Conservation (phyloP, 1,284 basidiomycete genomes). For the Violaceomyces palustris region DNA sequence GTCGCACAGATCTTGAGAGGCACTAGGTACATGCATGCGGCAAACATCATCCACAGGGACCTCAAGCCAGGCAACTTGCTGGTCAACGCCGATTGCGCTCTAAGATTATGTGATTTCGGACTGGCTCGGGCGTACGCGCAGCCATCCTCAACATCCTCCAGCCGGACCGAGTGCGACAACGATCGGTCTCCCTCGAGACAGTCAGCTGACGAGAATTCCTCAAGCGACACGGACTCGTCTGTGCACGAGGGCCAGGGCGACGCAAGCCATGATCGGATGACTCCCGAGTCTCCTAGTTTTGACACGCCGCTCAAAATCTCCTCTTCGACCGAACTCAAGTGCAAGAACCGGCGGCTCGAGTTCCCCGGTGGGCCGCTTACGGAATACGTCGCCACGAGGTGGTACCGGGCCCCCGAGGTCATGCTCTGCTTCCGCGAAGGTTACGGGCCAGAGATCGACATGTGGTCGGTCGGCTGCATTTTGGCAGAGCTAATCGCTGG, state of each 20-base stretch:
- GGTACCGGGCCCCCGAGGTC: slow-evolving; percentile 52
- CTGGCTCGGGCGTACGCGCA: slow-evolving; percentile 43
- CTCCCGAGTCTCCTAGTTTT: no score
- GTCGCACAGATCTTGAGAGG: slow-evolving; percentile 49
- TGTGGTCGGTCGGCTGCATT: slow-evolving; percentile 52
- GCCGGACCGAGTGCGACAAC: background rate
- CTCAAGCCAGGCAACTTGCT: slow-evolving; percentile 51
- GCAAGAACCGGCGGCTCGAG: slow-evolving; percentile 34
- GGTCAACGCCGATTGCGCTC: slow-evolving; percentile 49
- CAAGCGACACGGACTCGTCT: no score
- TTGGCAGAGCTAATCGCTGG: slow-evolving; percentile 48
- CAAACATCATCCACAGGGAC: slow-evolving; percentile 50
- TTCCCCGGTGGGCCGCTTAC: slow-evolving; percentile 50
- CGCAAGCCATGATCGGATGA: no score
- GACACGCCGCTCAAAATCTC: no score
- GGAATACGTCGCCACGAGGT: slow-evolving; percentile 50
- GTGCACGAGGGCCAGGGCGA: no score
- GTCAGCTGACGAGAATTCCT: no score
- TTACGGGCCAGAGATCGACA: slow-evolving; percentile 50
- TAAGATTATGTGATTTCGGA: slow-evolving; percentile 50
- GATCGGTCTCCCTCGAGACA: no score
- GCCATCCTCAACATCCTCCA: no score
- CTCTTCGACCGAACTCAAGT: slow-evolving; percentile 27
- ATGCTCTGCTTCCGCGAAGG: slow-evolving; percentile 51
- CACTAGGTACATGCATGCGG: slow-evolving; percentile 47